Evolutionary conservation across 805 yeast species (phyloP).

Genomic region (Nakazawaea wickerhamii): DNA sequence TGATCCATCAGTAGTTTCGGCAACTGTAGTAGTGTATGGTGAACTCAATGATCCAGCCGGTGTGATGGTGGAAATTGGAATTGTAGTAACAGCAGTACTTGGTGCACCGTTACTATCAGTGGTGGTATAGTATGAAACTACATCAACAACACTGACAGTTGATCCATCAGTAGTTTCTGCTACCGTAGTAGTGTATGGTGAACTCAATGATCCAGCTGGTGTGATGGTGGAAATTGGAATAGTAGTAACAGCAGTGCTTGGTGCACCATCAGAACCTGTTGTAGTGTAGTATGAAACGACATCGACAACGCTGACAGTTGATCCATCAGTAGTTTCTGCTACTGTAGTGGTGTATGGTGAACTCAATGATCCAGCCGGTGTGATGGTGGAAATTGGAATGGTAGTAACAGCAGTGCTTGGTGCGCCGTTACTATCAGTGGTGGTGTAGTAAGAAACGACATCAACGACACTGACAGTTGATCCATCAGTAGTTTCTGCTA

Average conservation of each 20-base stretch:
- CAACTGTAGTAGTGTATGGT: conserved; percentile 2
- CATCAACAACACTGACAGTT: neutral
- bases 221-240: conserved; percentile 2
- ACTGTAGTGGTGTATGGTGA: conserved; percentile 5
- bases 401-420: neutral
- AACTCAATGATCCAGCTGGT: neutral
- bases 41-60: neutral
- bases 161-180: neutral
- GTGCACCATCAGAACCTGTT: neutral
- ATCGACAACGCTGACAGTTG: conserved; percentile 4
- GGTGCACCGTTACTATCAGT: conserved; percentile 2
- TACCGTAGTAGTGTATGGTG: conserved; percentile 2
- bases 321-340: neutral
- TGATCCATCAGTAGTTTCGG: neutral
- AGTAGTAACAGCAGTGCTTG: conserved; percentile 7
- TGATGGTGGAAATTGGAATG: no score
- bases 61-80: neutral
- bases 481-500: no score
- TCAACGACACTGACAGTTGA: neutral
- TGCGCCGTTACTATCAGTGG: no score
- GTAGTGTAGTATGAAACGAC: conserved; percentile 5
- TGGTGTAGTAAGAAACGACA: no score
- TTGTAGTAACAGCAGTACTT: neutral
- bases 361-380: neutral
- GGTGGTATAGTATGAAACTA: neutral